phyloP scores from a whole-genome alignment of 202 grass and related monocot species.

The Dendrocalamus latiflorus region DNA sequence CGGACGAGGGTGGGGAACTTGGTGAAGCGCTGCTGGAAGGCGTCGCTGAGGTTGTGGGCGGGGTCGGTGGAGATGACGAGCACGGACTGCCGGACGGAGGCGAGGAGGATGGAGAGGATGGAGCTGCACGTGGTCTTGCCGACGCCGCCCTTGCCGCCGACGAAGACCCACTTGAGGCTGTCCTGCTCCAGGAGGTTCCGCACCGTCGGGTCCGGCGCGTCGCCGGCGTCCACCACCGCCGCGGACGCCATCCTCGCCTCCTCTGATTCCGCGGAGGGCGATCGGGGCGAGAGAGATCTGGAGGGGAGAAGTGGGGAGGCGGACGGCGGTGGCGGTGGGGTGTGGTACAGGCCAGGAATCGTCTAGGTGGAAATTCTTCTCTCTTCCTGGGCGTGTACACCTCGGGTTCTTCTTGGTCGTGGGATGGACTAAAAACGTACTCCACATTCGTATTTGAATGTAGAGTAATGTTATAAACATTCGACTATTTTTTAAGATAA shows the following conservation, averaged over 20 bases:
- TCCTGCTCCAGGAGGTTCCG: slow-evolving; percentile 90
- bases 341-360: slow-evolving; percentile 2
- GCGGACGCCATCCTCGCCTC: slow-evolving; percentile 17
- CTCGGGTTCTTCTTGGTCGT: too few species aligned
- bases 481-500: too few species aligned
- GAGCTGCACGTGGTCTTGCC: slow-evolving; percentile 99
- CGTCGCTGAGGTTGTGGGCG: slow-evolving; percentile 97
- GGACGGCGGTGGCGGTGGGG: slow-evolving; percentile 2
- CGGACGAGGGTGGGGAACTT: slow-evolving; percentile 97
- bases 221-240: slow-evolving; percentile 32
- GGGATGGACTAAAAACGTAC: too few species aligned
- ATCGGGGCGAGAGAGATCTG: slow-evolving; percentile 30
- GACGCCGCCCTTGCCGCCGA: slow-evolving; percentile 96
- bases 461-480: too few species aligned
- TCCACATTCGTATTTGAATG: not conserved
- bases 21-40: slow-evolving; percentile 99
- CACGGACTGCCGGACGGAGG: slow-evolving; percentile 78
- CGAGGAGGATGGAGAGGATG: slow-evolving; percentile 84
- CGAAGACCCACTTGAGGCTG: slow-evolving; percentile 96
- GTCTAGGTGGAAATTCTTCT: slow-evolving; percentile 28
- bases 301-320: not conserved
- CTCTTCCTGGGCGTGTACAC: not conserved
- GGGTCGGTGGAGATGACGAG: slow-evolving; percentile 99
- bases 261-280: slow-evolving; percentile 2
- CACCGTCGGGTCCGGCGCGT: slow-evolving; percentile 65